Evolutionary conservation across 2,329 filamentous ascomycete species (phyloP).

Genomic region (Talaromyces funiculosus): DNA sequence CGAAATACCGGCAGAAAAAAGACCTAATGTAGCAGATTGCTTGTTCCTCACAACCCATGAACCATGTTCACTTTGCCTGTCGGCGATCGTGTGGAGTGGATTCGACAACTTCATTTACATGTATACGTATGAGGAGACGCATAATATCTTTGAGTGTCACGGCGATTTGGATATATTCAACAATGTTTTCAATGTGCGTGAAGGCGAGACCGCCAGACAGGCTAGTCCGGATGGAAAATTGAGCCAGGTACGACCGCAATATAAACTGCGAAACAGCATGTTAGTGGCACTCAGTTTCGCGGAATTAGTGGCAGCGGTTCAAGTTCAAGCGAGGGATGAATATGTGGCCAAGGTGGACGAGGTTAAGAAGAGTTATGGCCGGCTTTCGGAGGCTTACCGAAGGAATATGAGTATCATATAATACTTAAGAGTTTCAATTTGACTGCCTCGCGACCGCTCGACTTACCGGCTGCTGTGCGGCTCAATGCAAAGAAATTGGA

Average conservation of each 20-base stretch:
- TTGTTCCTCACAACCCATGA: conserved; percentile 11
- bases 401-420: conserved; percentile 8
- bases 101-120: conserved; percentile 13
- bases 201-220: conserved; percentile 1
- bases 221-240: conserved; percentile 6
- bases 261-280: conserved; percentile 9
- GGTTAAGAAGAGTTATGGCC: conserved; percentile 8
- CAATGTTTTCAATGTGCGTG: conserved; percentile 10
- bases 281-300: conserved; percentile 10
- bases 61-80: conserved; percentile 11
- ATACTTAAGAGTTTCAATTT: neutral
- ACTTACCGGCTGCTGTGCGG: neutral
- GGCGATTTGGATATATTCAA: conserved; percentile 12
- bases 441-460: neutral
- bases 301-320: conserved; percentile 6
- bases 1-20: neutral
- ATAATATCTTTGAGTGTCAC: conserved; percentile 9
- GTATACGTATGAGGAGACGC: conserved; percentile 13
- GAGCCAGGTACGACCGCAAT: conserved; percentile 8
- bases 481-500: neutral
- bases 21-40: neutral
- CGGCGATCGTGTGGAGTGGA: conserved; percentile 11
- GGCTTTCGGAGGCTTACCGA: conserved; percentile 10
- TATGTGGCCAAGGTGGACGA: conserved; percentile 1
- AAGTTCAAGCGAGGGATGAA: neutral